These are phyloP conservation scores for Salicornia ramosissima DNA, from an alignment of 148 eudicot genomes.

Conservation along the genomic window DNA sequence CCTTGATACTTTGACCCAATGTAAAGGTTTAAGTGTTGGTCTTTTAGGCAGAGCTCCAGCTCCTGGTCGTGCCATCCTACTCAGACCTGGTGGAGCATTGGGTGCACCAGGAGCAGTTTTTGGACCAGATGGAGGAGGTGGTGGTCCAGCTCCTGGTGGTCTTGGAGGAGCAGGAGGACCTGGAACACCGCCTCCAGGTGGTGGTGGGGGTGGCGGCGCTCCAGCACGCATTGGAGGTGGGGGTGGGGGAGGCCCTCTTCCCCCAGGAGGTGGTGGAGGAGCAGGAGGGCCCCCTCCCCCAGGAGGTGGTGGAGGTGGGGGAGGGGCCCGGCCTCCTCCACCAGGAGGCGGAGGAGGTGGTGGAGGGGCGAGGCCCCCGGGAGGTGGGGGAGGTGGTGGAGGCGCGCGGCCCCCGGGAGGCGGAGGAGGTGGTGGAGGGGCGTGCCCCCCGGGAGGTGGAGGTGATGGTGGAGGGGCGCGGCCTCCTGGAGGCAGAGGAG, in stretches of 20 bases:
- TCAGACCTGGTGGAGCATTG: slow-evolving; percentile 38
- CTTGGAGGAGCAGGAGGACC: slow-evolving; percentile 60
- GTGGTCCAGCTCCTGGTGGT: slow-evolving; percentile 66
- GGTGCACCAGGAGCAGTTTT: slow-evolving; percentile 42
- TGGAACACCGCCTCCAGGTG: slow-evolving; percentile 35
- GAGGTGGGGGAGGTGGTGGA: slow-evolving; percentile 65
- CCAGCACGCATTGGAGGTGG: slow-evolving; percentile 46
- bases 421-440: slow-evolving; percentile 57
- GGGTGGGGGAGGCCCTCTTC: slow-evolving; percentile 67
- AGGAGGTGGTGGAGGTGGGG: slow-evolving; percentile 64
- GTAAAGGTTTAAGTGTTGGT: slow-evolving; percentile 74
- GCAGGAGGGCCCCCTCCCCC: slow-evolving; percentile 39
- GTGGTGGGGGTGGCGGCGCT: slow-evolving; percentile 73
- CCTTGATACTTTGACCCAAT: slow-evolving; percentile 98
- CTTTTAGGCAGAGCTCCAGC: slow-evolving; percentile 45
- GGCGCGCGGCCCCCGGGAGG: slow-evolving; percentile 58
- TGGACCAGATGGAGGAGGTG: slow-evolving; percentile 60
- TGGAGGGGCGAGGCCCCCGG: slow-evolving; percentile 35
- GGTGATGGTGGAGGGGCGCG: slow-evolving; percentile 59
- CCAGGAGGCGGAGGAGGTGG: slow-evolving; percentile 58
- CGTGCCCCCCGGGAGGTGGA: slow-evolving; percentile 35
- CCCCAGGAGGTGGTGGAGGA: slow-evolving; percentile 58
- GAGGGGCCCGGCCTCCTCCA: slow-evolving; percentile 53
- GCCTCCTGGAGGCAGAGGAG: slow-evolving; percentile 41
- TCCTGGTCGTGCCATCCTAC: slow-evolving; percentile 65